Evolutionary conservation across 2,329 filamentous ascomycete genomes (phyloP), one percentile per base, ranked within the genome.

Genomic region (Ceratocystis harringtonii): DNA sequence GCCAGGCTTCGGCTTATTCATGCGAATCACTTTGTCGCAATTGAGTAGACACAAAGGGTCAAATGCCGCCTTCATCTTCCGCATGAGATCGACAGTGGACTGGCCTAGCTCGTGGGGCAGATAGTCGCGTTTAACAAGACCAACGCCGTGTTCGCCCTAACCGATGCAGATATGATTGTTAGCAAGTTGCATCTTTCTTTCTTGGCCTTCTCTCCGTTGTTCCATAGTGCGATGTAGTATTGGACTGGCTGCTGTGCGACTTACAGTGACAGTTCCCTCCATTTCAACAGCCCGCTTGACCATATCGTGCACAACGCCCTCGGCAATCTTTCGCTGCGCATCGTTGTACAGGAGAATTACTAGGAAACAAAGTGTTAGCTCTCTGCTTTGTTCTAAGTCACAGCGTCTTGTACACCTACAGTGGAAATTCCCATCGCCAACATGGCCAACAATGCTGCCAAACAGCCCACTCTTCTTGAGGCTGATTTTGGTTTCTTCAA

Each of bases 81-180:
- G 82, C 89, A 95, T 95, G 25, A 87, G 80, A 75, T 92, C 88
- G 7, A 95, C 88, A 0, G 89, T 90, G 12, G 76, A 78, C 73
- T 84, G 78, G 12, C 89, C 88, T 50, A 94, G 78, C 75, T 95
- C 89, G 71, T 92, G 87, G 8, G 84, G 80, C 55, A 95, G 79
- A 72, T 92, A 92, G 72, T 94, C 89, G 70, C 89, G 80, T 81
- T 95, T 95, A 66, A 92, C 87, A 61, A 95, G 77, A 5, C 89
- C 89, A 64, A 94, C 86, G 52, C 89, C 89, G 73, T 95, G 89
- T 75, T 95, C 89, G 64, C 89, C 90, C 80, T 82, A 41, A 65
- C 45, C 1, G 5, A 5, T 45, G 57, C 19, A 41, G 1, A 41
- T 57, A 12, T 22, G 3, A 25, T 64, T 15, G 36, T 62, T 62